Base-by-base conservation (phyloP, 371 early-diverging fungal species). In the Vairimorpha ceranae region DNA sequence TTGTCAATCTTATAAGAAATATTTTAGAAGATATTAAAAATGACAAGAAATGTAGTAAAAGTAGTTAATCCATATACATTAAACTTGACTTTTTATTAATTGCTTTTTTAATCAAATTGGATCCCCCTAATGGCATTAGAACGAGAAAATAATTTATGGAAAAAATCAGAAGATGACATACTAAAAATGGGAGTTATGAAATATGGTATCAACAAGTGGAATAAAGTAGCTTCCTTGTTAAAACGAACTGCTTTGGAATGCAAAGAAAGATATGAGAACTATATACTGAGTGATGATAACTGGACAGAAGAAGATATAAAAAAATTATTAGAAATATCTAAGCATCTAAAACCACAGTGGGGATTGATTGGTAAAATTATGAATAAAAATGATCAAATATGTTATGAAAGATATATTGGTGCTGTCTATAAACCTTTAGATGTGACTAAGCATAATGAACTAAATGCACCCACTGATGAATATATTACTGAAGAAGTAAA, bases 121-220 rank as follows among this genome's bases (percentile, higher is more conserved):
- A 2, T 21, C 61, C 61, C 35, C 27, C 2, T 4, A 21, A 70
- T 70, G 71, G 52, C 33, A 17, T 35, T 70, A 35, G 71, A 70
- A 63, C 60, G 52, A 48, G 60, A 41, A 0, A 63, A 72, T 45
- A 67, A 38, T 1, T 10, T 17, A 46, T 74, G 74, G 74, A 67
- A 54, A 46, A 54, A 29, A 46, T 30, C 35, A 3, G 74, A 74
- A 54, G 67, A 67, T 48, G 74, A 74, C n/a, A 59, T 74, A 19
- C 27, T 74, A 27, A 66, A 60, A 43, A 64, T 61, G 41, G 67
- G 74, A 10, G 45, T 74, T 14, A 74, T 74, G 74, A 74, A 74
- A 43, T 74, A 74, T 63, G 74, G 74, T 21, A 30, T 54, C 35
- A 74, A 74, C 35, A 74, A 74, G 30, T 74, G 74, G 74, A 65